Conservation (phyloP, 2,329 filamentous ascomycete species). For the Cladophialophora psammophila region DNA sequence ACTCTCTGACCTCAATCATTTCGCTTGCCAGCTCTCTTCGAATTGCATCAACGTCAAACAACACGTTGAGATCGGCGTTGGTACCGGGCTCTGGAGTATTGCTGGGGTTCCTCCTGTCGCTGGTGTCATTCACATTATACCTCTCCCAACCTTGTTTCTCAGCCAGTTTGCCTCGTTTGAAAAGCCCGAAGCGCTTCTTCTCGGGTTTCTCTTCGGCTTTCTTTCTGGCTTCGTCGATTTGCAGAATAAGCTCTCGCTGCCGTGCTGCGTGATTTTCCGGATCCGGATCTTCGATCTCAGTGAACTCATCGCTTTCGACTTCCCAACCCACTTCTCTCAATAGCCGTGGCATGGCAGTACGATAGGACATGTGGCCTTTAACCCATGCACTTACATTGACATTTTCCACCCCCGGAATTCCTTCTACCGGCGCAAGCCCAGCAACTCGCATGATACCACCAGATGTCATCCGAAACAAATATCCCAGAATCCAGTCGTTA, state of each 20-base stretch:
- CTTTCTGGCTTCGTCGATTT: conserved; percentile 92
- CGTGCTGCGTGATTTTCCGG: conserved; percentile 88
- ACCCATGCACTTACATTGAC: conserved; percentile 86
- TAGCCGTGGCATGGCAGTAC: conserved; percentile 86
- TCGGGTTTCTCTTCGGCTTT: conserved; percentile 82
- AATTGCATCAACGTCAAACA: conserved; percentile 97
- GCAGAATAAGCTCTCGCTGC: conserved; percentile 91
- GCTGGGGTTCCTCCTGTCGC: conserved; percentile 25
- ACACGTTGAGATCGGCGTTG: conserved; percentile 62
- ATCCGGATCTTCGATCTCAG: conserved; percentile 95
- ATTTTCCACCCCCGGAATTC: conserved; percentile 84
- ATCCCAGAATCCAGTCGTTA: conserved; percentile 96
- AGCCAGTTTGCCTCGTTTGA: conserved; percentile 75
- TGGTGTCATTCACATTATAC: conserved; percentile 70
- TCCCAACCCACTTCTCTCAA: conserved; percentile 88
- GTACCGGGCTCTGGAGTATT: conserved; percentile 46
- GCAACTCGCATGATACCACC: conserved; percentile 90
- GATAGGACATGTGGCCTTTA: conserved; percentile 95
- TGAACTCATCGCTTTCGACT: conserved; percentile 91
- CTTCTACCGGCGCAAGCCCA: conserved; percentile 78
- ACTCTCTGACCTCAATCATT: conserved; percentile 74
- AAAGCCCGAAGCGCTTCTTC: conserved; percentile 76
- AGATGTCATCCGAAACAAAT: conserved; percentile 91
- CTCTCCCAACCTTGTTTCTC: conserved; percentile 91
- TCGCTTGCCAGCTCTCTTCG: conserved; percentile 81